Percentiles rank a stretch among this genome's conserved stretches.
phyloP scores from a whole-genome alignment of 129 eudicot species.

The Scalesia atractyloides region DNA sequence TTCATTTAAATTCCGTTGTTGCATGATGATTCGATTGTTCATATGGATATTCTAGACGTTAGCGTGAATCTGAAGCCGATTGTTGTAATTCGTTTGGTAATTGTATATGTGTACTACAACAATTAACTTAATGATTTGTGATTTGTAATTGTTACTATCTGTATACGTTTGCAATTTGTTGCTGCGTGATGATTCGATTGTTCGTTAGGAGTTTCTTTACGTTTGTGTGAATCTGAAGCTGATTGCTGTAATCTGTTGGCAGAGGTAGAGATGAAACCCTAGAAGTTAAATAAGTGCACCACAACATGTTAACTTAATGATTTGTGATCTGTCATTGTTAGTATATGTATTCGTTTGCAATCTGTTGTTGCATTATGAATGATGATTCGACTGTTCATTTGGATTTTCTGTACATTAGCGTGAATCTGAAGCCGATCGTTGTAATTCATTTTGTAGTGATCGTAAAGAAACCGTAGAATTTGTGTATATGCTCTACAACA shows the following conservation, averaged over 20 bases:
- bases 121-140: background rate
- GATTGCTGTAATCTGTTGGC: background rate
- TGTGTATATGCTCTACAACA: too few relatives aligned
- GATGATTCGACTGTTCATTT: background rate
- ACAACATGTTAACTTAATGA: background rate
- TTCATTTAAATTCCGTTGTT: background rate
- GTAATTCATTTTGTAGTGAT: background rate
- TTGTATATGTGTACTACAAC: too few relatives aligned
- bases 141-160: background rate
- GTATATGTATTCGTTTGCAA: background rate
- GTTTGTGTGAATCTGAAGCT: conserved; percentile 17
- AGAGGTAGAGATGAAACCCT: background rate
- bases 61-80: conserved; percentile 22
- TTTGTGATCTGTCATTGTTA: background rate
- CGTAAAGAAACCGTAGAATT: too few relatives aligned
- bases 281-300: background rate
- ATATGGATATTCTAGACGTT: background rate
- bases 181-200: conserved; percentile 11
- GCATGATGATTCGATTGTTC: background rate
- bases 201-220: background rate
- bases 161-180: background rate
- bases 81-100: background rate
- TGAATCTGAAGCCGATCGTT: conserved; percentile 14
- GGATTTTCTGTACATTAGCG: background rate
- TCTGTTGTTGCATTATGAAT: background rate